Evolutionary conservation across 164 flowering plant species (phyloP).

Genomic region (Berberis vulgaris): DNA sequence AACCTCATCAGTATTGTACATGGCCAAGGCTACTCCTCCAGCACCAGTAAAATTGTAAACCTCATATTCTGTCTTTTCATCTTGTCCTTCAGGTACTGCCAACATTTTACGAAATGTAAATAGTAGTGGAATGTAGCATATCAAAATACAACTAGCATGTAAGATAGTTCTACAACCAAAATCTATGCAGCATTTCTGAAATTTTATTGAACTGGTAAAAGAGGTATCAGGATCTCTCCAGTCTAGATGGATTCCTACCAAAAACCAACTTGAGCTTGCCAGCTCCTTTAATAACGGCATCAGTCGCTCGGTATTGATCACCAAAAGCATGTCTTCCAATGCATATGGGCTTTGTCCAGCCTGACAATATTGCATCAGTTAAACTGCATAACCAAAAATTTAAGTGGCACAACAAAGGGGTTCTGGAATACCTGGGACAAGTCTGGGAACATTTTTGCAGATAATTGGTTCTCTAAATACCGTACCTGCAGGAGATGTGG

Average conservation of each 20-base stretch:
- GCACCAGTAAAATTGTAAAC: conserved; percentile 81
- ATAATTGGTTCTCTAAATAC: conserved; percentile 97
- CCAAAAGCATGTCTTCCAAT: conserved; percentile 99
- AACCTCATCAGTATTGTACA: conserved; percentile 99
- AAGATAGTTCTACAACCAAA: neutral
- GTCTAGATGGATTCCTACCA: conserved; percentile 37
- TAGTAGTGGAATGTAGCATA: no score
- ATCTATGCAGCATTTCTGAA: neutral
- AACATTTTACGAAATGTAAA: neutral
- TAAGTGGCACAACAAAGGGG: conserved; percentile 1
- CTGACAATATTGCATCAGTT: conserved; percentile 17
- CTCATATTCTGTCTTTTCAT: conserved; percentile 57
- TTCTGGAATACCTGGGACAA: conserved; percentile 61
- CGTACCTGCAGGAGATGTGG: conserved; percentile 48
- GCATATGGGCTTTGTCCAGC: conserved; percentile 99
- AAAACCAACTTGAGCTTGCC: conserved; percentile 86
- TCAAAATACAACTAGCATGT: no score
- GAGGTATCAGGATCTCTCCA: neutral
- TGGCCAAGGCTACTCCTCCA: conserved; percentile 86
- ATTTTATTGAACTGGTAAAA: neutral
- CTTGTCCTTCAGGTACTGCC: conserved; percentile 73
- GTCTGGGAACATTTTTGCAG: conserved; percentile 86
- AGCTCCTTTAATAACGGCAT: conserved; percentile 78
- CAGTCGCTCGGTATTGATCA: conserved; percentile 94
- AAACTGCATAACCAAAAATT: no score